Evolutionary conservation across 768 basidiomycete species (phyloP).

Genomic region (Suillus ampliporus): DNA sequence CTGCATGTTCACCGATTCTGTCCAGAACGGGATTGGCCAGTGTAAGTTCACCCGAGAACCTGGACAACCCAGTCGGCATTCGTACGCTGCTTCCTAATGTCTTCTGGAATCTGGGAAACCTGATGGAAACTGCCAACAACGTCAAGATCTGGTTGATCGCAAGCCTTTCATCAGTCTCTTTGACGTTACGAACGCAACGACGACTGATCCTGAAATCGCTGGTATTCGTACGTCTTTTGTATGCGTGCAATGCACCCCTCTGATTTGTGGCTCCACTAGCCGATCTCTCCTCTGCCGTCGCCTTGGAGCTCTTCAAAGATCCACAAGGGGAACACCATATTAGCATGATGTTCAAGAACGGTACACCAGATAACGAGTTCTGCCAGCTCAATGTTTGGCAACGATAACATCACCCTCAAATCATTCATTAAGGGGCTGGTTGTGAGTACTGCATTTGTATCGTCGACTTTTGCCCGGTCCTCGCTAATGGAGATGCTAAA

Average conservation of each 20-base stretch:
- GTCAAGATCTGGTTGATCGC: constrained; percentile 41
- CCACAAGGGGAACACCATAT: constrained; percentile 70
- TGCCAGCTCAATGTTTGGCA: constrained; percentile 69
- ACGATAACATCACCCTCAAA: constrained; percentile 27
- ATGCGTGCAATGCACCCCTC: neutral
- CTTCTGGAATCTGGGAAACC: constrained; percentile 71
- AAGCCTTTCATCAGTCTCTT: too few species aligned
- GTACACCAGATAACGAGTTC: constrained; percentile 59
- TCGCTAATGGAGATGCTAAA: neutral
- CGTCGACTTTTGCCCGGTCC: too few species aligned
- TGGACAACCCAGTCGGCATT: constrained; percentile 63
- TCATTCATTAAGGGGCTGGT: constrained; percentile 26
- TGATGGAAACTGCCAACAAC: constrained; percentile 74
- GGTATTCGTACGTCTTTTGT: constrained; percentile 41
- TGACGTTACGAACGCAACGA: too few species aligned
- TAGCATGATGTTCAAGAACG: constrained; percentile 84
- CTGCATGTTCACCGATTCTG: constrained; percentile 78
- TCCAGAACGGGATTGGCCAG: constrained; percentile 71
- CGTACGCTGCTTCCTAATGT: constrained; percentile 77
- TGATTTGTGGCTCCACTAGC: constrained; percentile 43
- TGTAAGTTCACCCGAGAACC: constrained; percentile 42
- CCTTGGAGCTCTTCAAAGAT: constrained; percentile 68
- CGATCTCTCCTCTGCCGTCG: constrained; percentile 71
- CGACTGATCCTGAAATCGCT: too few species aligned
- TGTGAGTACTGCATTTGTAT: constrained; percentile 14